These are phyloP conservation scores for Chytridium lagenaria DNA, from an alignment of 371 early-diverging fungal species.

Conservation along the genomic window DNA sequence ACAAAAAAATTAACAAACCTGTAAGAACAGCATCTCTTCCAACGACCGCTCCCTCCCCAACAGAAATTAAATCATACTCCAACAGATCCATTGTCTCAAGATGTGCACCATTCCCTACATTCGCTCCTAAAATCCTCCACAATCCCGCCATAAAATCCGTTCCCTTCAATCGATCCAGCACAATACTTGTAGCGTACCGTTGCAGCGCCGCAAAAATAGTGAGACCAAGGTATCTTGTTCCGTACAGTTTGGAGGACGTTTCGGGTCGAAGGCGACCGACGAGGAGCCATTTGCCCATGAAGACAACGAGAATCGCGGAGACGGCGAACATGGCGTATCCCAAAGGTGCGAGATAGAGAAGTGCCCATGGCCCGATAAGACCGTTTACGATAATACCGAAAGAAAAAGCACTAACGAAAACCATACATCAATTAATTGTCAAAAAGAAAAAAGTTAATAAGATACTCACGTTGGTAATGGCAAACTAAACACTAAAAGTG, in stretches of 20 bases:
- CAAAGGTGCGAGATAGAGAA: background rate
- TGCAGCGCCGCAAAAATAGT: conserved; percentile 12
- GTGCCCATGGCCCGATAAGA: background rate
- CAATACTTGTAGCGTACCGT: background rate
- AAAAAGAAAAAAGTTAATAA: background rate
- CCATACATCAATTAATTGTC: too few relatives aligned
- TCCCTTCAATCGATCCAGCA: background rate
- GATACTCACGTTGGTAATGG: conserved; percentile 18
- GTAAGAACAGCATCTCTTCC: background rate
- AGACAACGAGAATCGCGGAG: background rate
- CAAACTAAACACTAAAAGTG: background rate
- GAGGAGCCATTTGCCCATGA: background rate
- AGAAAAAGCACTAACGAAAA: background rate
- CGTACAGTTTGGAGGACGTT: background rate
- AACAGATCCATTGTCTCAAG: background rate
- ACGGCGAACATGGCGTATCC: background rate
- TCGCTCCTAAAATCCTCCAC: conserved; percentile 3
- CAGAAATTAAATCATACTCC: conserved; percentile 2
- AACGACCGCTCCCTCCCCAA: background rate
- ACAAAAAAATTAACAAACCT: too few relatives aligned
- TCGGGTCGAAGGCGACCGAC: background rate
- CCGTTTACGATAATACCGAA: background rate
- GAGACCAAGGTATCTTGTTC: background rate
- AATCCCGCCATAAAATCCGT: conserved; percentile 1
- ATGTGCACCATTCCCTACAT: background rate